Conservation (phyloP, 2,329 filamentous ascomycete species). For the Fusarium siculi region DNA sequence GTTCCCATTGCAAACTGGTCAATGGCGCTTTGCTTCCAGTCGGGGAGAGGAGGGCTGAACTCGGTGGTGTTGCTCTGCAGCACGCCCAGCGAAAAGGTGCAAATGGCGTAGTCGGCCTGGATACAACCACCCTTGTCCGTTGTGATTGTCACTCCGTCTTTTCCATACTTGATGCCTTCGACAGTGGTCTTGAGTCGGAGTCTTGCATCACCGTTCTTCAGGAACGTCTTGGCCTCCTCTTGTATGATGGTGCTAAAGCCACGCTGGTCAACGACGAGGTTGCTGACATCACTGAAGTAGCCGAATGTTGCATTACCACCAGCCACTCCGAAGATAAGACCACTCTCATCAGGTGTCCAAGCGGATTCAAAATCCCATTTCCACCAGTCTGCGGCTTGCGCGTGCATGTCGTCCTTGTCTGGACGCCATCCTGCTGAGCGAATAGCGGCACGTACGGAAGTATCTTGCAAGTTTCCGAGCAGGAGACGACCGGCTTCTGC, state of each 20-base stretch:
- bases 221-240: constrained; percentile 67
- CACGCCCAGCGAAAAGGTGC: constrained; percentile 75
- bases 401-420: constrained; percentile 58
- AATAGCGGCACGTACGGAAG: constrained; percentile 67
- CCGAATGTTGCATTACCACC: constrained; percentile 71
- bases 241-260: constrained; percentile 70
- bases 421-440: constrained; percentile 72
- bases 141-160: constrained; percentile 62
- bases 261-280: constrained; percentile 69
- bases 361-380: constrained; percentile 68
- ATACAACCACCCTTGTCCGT: constrained; percentile 65
- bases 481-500: constrained; percentile 68
- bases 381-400: constrained; percentile 68
- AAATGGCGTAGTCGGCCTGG: constrained; percentile 70
- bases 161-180: constrained; percentile 62
- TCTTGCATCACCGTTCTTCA: constrained; percentile 64
- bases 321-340: constrained; percentile 64
- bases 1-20: constrained; percentile 75
- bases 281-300: constrained; percentile 70
- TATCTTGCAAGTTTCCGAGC: constrained; percentile 69
- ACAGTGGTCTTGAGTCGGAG: constrained; percentile 69
- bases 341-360: constrained; percentile 64
- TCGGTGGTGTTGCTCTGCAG: constrained; percentile 69
- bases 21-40: constrained; percentile 73
- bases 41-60: constrained; percentile 68